A percentile compares a stretch with the other conserved stretches of the same genome.
phyloP scores from a whole-genome alignment of 106 monocot species.

The Platanthera zijinensis region DNA sequence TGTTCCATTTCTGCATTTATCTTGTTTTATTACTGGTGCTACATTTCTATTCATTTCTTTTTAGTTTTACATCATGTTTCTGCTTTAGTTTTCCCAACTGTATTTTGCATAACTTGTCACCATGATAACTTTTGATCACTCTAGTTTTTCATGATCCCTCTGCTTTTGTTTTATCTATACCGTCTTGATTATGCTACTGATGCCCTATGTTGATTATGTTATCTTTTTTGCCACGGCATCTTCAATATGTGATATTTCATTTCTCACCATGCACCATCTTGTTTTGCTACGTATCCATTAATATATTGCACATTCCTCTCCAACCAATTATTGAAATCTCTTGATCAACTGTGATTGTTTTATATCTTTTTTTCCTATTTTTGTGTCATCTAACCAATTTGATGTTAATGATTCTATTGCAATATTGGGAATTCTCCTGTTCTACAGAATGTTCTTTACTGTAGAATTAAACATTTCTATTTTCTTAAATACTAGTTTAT shows the following conservation, averaged over 20 bases:
- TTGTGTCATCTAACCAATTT: neutral
- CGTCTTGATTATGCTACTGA: neutral
- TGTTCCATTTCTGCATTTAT: neutral
- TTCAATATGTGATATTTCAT: neutral
- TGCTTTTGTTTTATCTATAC: neutral
- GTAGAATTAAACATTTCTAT: neutral
- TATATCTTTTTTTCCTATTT: neutral
- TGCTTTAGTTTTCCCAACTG: neutral
- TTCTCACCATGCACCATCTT: neutral
- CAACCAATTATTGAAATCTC: neutral
- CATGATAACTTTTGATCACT: neutral
- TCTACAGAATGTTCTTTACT: neutral
- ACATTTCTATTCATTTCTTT: neutral
- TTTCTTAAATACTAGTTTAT: neutral
- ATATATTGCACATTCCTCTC: neutral
- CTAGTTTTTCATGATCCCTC: neutral
- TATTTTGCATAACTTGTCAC: neutral
- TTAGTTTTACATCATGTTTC: neutral
- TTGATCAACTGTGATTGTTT: neutral
- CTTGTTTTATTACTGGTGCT: neutral
- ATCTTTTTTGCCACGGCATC: neutral
- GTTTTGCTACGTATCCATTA: neutral
- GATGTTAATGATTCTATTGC: neutral
- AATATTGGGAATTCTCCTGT: neutral
- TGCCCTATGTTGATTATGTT: neutral